Evolutionary conservation across 106 monocot genomes (phyloP), one percentile per base, ranked within the genome.

Genomic region (Platanthera guangdongensis): DNA sequence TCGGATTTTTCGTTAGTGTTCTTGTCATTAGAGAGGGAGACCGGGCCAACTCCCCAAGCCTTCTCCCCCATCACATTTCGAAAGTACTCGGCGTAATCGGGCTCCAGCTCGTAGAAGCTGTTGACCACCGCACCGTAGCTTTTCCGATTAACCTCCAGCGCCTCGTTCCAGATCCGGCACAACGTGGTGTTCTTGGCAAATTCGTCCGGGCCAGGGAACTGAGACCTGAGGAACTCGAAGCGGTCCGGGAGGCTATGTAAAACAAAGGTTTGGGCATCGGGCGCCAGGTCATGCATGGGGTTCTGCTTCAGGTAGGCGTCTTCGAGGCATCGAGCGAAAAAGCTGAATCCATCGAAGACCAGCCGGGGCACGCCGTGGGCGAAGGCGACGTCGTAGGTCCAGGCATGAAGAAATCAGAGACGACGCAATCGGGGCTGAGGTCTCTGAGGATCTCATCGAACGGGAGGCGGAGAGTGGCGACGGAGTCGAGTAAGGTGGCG

Each of bases 401-500:
- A 90, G 18, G 73, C 54, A 75, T 57, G 68, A 76, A 80, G n/a
- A 73, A 3, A 51, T 82, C 86, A 53, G 89, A 65, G 45, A 90
- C 81, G 28, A 89, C n/a, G 80, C 50, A 70, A 72, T 86, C 77
- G 4, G 89, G 86, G n/a, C 15, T 75, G 75, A 79, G 83, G 1
- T 75, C 54, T 9, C 7, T 1, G 28, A 84, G 16, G 22, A 72
- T 21, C 5, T 46, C 9, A 0, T 32, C 60, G 79, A 83, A 78
- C 8, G 80, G 78, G 8, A 39, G 68, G 51, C 57, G 68, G 4
- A 86, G 69, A 13, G 19, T 3, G 13, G 11, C 9, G 25, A 4
- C 11, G 45, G 68, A 0, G 1, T 8, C 15, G 11, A 63, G 62
- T 18, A 16, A 63, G 62, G 18, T 2, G 4, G 8, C 15, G 21